Evolutionary conservation across 768 basidiomycete species (phyloP), one percentile per base, ranked within the genome.

Genomic region (Lactifluus echinatus): DNA sequence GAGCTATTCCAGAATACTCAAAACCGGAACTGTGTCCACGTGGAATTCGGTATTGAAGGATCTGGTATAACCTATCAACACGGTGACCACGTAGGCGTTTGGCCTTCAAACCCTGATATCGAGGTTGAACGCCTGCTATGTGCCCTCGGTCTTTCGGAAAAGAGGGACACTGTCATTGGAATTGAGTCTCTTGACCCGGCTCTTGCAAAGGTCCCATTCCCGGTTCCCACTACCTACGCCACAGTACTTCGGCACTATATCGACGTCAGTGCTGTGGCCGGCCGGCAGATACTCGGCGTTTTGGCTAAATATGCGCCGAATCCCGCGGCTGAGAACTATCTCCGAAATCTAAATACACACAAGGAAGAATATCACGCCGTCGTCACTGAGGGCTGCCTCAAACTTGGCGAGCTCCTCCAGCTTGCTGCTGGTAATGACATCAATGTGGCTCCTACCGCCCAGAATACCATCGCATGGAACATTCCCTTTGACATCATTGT

Each of bases 41-140:
- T 94, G 66, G 96, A 98, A 68, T 85, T 99, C 66, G 84, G 84
- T 72, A 93, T 89, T 29, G 91, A 94, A 72, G 91, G 90, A 17
- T 93, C 93, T 42, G 94, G 94, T 37, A 90, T 98, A 66, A 91
- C 87, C n/a, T 99, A 99, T 71, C 95, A 98, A 70, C 93, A 97
- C 58, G 96, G 96, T 53, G 96, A 99, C 70, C 96, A 99, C 67
- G 85, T 96, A 63, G 96, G 93, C 57, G 81, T 99, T 52, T 99
- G 95, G 95, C 95, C 96, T 12, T 83, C 84, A 55, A 99, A 99
- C 73, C 82, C 95, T 8, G 91, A 96, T 60, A 69, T 85, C 45
- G 94, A 98, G 66, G 93, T 98, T 43, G 83, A 90, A 52, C 86
- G 94, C 55, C 80, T 96, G 24, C 80, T 99, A 19, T 85, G 81